Evolutionary conservation across 176 grass and related monocot genomes (phyloP).

Genomic region (Raddia guianensis): DNA sequence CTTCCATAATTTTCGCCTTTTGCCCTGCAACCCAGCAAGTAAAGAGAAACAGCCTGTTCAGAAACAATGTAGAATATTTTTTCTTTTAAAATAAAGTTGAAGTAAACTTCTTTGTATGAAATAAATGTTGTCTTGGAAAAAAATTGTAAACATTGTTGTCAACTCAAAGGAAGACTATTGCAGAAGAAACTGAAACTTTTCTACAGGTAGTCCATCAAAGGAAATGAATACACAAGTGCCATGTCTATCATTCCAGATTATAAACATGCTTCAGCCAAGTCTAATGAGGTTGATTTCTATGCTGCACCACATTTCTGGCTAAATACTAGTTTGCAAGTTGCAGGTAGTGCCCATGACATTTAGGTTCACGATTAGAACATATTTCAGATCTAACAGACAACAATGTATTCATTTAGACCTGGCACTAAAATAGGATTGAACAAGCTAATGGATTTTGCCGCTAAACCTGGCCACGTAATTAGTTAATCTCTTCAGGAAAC

Average conservation of each 20-base stretch:
- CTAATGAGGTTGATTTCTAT: background rate
- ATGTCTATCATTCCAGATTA: background rate
- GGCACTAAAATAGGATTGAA: background rate
- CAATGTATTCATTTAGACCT: background rate
- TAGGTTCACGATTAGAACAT: background rate
- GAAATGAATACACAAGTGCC: background rate
- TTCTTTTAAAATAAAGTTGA: background rate
- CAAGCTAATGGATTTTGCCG: background rate
- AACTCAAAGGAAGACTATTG: background rate
- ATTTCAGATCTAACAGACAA: background rate
- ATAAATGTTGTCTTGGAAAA: background rate
- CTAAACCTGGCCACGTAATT: background rate
- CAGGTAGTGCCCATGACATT: background rate
- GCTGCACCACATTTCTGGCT: background rate
- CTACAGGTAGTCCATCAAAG: background rate
- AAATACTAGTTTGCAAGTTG: background rate
- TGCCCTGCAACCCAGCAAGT: slow-evolving; percentile 56
- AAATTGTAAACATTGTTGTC: background rate
- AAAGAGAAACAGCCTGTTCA: background rate
- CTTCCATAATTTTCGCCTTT: slow-evolving; percentile 60
- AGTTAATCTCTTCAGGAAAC: background rate
- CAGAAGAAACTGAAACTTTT: slow-evolving; percentile 2
- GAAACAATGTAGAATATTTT: background rate
- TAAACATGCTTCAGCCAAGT: background rate
- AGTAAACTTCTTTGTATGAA: background rate